phyloP scores from a whole-genome alignment of 2,329 filamentous ascomycete species.

The Diaporthe batatas region DNA sequence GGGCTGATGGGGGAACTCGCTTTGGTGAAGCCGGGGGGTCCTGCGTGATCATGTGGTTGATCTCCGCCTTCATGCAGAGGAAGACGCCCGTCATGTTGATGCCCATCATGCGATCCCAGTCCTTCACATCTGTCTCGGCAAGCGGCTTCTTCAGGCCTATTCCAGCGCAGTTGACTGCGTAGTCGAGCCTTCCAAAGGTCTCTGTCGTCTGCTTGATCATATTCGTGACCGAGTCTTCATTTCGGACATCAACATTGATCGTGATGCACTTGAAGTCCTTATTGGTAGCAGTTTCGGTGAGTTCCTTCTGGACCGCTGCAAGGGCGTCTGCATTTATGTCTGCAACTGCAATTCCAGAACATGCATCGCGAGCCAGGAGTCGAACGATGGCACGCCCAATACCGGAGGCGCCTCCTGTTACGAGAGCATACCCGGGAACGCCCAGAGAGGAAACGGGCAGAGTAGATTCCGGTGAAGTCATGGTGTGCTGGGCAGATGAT shows the following conservation, averaged over 20 bases:
- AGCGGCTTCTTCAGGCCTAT: constrained; percentile 26
- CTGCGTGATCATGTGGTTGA: not conserved
- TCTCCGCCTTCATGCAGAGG: constrained; percentile 11
- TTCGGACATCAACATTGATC: not conserved
- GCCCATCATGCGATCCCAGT: constrained; percentile 16
- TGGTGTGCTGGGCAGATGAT: not conserved
- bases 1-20: not conserved
- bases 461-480: not conserved
- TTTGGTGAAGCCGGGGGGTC: not conserved
- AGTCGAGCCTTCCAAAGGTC: not conserved
- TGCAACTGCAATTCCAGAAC: not conserved
- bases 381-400: constrained; percentile 7
- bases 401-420: not conserved
- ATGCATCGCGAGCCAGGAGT: not conserved
- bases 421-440: constrained; percentile 2
- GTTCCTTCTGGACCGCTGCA: not conserved
- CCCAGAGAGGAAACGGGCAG: not conserved
- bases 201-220: not conserved
- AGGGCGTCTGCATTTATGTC: not conserved
- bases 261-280: constrained; percentile 9
- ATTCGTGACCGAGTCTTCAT: not conserved
- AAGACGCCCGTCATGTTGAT: constrained; percentile 16
- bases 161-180: constrained; percentile 1
- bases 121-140: constrained; percentile 31
- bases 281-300: not conserved